Conservation (phyloP, 148 eudicot species). For the Agrostemma githago region DNA sequence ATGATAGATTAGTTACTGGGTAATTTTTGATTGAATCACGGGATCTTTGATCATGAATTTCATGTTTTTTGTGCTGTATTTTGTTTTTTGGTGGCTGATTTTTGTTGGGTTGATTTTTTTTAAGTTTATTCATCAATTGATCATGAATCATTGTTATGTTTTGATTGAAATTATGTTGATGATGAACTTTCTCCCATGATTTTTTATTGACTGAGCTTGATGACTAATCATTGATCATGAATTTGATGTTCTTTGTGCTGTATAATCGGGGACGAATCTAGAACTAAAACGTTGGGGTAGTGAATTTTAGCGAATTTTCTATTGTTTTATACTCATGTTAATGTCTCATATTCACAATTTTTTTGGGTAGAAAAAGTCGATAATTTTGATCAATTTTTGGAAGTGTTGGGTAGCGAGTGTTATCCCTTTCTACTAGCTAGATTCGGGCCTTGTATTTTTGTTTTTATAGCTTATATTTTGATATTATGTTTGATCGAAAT, state of each 20-base stretch:
- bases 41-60: conserved; percentile 21
- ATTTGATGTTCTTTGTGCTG: background rate
- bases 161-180: background rate
- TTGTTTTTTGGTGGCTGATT: background rate
- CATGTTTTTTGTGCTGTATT: background rate
- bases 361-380: too few species aligned
- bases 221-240: background rate
- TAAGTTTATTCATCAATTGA: background rate
- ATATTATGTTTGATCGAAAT: background rate
- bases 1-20: conserved; percentile 5
- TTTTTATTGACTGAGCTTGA: background rate
- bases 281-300: too few species aligned
- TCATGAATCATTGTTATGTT: background rate
- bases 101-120: background rate
- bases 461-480: background rate
- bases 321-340: background rate
- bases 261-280: background rate
- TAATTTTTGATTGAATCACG: background rate
- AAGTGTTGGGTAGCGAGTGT: background rate
- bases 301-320: background rate
- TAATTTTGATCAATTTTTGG: background rate
- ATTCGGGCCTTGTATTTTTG: too few species aligned
- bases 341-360: too few species aligned
- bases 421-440: too few species aligned
- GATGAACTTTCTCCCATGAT: background rate